Evolutionary conservation across 192 early-diverging fungal genomes (phyloP), one percentile per base, ranked within the genome.

Genomic region (Thamnidium elegans): DNA sequence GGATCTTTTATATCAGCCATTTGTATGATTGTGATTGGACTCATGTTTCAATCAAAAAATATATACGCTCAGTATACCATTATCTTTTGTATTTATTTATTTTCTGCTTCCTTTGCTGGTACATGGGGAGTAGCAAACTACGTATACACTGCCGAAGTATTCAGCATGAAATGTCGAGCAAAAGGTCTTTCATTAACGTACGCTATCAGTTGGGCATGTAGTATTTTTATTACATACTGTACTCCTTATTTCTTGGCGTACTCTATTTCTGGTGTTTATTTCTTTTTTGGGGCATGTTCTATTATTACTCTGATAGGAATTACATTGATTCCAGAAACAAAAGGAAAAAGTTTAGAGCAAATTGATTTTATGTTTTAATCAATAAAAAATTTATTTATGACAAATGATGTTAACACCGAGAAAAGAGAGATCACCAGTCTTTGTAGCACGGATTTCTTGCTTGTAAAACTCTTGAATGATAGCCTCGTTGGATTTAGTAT

Each of bases 371-470:
- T 45, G 44, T 45, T 45, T 45, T 9, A 45, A 9, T 45, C n/a
- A n/a, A n/a, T n/a, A n/a, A 15, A 45, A 13, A 45, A 26, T 8
- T 58, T 39, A 44, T 58, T 58, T 58, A 3, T 58, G 6, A 9
- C 34, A 34, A 23, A 58, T 10, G 21, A 43, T 43, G 42, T 58
- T 58, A 36, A 19, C 39, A 14, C 56, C 56, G 42, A 58, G 56
- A 23, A 19, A 9, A 23, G 13, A 17, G 13, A 58, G 15, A 6
- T 11, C 10, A 19, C 36, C 34, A 11, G 32, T 17, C 17, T 39
- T 43, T 9, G 34, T 58, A 6, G 56, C 56, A 45, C 56, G 56
- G 4, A 36, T 10, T 14, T 58, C 56, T 44, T 58, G 56, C 8
- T 30, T 15, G 7, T 36, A 19, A 20, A 58, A 45, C 42, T 58